These are phyloP conservation scores for Tolypocladium inflatum DNA, from an alignment of 2,329 filamentous ascomycete species.

Conservation along the genomic window DNA sequence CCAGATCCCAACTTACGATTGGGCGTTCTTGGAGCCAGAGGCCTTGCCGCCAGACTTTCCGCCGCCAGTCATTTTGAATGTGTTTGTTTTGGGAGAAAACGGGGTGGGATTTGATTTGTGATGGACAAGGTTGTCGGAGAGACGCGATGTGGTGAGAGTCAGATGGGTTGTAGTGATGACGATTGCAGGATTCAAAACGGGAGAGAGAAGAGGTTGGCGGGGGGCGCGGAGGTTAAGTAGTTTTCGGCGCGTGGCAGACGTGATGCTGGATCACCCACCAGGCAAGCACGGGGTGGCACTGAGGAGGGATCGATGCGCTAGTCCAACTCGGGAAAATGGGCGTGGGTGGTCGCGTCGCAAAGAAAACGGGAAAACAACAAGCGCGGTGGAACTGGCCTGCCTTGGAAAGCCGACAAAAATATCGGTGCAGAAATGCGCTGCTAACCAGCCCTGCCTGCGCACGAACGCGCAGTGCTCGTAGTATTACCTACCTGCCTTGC, in stretches of 20 bases:
- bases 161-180: slow-evolving; percentile 25
- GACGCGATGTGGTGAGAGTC: slow-evolving; percentile 8
- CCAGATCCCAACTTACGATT: slow-evolving; percentile 66
- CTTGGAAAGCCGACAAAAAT: too few relatives aligned
- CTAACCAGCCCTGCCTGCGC: background rate
- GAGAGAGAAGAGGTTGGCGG: slow-evolving; percentile 29
- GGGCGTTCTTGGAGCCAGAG: slow-evolving; percentile 96
- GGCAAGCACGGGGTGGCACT: background rate
- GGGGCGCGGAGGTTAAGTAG: slow-evolving; percentile 44
- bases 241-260: slow-evolving; percentile 38
- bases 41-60: slow-evolving; percentile 99
- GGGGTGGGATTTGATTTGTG: background rate
- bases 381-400: background rate
- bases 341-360: slow-evolving; percentile 2
- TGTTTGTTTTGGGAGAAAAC: slow-evolving; percentile 16
- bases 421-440: background rate
- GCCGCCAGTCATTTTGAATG: slow-evolving; percentile 96
- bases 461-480: background rate
- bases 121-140: background rate
- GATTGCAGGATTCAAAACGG: slow-evolving; percentile 23
- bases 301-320: slow-evolving; percentile 14
- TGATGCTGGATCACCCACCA: slow-evolving; percentile 41
- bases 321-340: slow-evolving; percentile 21
- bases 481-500: too few relatives aligned
- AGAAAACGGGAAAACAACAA: slow-evolving; percentile 1